Evolutionary conservation across 179 eudicot species (phyloP).

Genomic region (Nepenthes alata): DNA sequence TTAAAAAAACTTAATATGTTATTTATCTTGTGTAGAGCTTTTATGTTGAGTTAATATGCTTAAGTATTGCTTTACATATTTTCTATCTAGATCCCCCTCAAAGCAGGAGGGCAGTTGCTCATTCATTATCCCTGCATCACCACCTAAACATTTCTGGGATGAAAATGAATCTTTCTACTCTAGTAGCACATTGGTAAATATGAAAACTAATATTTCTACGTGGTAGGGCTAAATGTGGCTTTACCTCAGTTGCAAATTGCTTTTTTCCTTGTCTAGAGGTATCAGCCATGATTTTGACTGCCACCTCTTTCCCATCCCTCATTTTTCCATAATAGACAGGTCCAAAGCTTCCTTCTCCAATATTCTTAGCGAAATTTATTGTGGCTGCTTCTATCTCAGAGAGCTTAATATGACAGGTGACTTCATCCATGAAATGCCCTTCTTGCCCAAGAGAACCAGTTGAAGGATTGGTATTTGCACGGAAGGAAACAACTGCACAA

Average conservation of each 20-base stretch:
- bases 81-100: too few species aligned
- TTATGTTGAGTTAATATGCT: too few species aligned
- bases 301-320: constrained; percentile 83
- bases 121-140: too few species aligned
- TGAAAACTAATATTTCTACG: too few species aligned
- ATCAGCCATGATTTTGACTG: constrained; percentile 83
- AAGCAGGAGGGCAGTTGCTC: too few species aligned
- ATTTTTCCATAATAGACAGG: constrained; percentile 86
- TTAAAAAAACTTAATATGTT: too few species aligned
- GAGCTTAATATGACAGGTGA: constrained; percentile 61
- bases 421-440: constrained; percentile 64
- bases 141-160: too few species aligned
- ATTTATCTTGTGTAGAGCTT: too few species aligned
- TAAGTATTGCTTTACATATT: too few species aligned
- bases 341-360: constrained; percentile 95
- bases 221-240: not conserved
- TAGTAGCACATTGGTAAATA: too few species aligned
- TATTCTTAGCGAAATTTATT: constrained; percentile 42
- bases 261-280: constrained; percentile 78
- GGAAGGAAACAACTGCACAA: constrained; percentile 33
- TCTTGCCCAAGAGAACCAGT: constrained; percentile 31
- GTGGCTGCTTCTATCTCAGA: constrained; percentile 79
- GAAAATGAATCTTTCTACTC: too few species aligned
- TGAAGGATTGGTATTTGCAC: constrained; percentile 33
- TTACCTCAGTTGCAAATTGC: constrained; percentile 92